These are phyloP conservation scores for Pseudogymnoascus pannorum DNA, from an alignment of 2,329 filamentous ascomycete species.

Conservation along the genomic window DNA sequence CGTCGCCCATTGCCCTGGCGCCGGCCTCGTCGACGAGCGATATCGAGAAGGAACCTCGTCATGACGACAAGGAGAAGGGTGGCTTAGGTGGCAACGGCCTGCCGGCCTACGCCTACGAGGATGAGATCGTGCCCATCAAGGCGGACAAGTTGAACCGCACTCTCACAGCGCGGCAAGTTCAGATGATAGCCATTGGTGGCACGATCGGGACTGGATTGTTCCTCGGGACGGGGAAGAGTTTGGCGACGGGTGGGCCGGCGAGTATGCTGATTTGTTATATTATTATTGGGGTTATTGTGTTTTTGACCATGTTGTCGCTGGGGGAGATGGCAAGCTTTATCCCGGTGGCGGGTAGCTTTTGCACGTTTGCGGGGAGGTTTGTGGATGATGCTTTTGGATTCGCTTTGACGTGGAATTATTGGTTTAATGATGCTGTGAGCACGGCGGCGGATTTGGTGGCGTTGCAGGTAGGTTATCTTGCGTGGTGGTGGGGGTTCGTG, in stretches of 20 bases:
- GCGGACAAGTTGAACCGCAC: conserved; percentile 46
- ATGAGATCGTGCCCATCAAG: background rate
- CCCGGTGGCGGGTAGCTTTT: conserved; percentile 47
- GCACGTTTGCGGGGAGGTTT: conserved; percentile 47
- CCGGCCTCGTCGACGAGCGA: background rate
- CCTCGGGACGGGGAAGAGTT: conserved; percentile 52
- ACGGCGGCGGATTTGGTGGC: conserved; percentile 55
- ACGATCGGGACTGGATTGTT: conserved; percentile 57
- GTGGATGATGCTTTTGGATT: conserved; percentile 49
- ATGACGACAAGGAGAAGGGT: background rate
- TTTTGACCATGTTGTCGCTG: conserved; percentile 50
- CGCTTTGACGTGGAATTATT: conserved; percentile 52
- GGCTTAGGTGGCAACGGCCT: background rate
- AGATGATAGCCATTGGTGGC: conserved; percentile 59
- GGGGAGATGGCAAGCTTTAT: conserved; percentile 55
- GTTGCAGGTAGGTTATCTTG: conserved; percentile 32
- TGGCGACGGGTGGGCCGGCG: conserved; percentile 52
- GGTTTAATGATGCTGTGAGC: conserved; percentile 58
- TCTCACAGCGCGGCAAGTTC: conserved; percentile 54
- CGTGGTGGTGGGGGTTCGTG: background rate
- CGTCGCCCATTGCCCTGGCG: background rate
- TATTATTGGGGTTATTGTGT: conserved; percentile 50
- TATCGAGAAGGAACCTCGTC: background rate
- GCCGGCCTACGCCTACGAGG: background rate
- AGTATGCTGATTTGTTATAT: conserved; percentile 51